Base-by-base conservation (phyloP, 495 filamentous ascomycete genomes). In the Cladorrhinum samala region DNA sequence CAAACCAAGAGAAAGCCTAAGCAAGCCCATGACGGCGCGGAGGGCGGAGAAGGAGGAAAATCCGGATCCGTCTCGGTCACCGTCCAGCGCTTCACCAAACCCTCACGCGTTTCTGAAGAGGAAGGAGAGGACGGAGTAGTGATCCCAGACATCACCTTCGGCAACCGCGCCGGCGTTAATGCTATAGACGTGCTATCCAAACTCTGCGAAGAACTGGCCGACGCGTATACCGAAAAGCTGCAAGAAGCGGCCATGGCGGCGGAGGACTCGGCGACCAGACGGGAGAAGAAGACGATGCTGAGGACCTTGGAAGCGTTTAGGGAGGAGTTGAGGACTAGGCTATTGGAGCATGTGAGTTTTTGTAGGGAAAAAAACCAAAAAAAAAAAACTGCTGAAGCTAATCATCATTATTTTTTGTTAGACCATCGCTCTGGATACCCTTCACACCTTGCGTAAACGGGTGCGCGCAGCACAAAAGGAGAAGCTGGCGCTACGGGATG, bases 261-360 rank as follows among this genome's bases (percentile, higher is more conserved):
- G 30, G 68, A 76, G 24, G 71, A 76, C 36, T 24, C 64, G 13
- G 66, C 67, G 3, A 58, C 62, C 21, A 71, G 67, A 53, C 72
- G 77, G 3, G 82, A 84, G 61, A 81, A 74, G 49, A 77, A 72
- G 40, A 80, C 78, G 24, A 87, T 86, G 63, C 71, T 74, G 42
- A 78, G 80, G 52, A 80, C 81, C 2, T 71, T 90, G 3, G 82
- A 88, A 46, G 77, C 78, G n/a, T 90, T 85, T 58, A 77, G 78
- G 43, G 70, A 75, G n/a, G 85, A 88, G 57, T 64, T 89, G 50
- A 76, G 84, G 39, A 77, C 75, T n/a, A 72, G 82, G 17, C 67
- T 88, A 27, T 68, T 87, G 52, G 81, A 79, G 53, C 72, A 78
- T 60, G 77, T 80, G 60, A 66, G 77, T n/a, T n/a, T n/a, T n/a